Evolutionary conservation across 2,329 filamentous ascomycete genomes (phyloP).

Genomic region (Fusarium subtropicale): DNA sequence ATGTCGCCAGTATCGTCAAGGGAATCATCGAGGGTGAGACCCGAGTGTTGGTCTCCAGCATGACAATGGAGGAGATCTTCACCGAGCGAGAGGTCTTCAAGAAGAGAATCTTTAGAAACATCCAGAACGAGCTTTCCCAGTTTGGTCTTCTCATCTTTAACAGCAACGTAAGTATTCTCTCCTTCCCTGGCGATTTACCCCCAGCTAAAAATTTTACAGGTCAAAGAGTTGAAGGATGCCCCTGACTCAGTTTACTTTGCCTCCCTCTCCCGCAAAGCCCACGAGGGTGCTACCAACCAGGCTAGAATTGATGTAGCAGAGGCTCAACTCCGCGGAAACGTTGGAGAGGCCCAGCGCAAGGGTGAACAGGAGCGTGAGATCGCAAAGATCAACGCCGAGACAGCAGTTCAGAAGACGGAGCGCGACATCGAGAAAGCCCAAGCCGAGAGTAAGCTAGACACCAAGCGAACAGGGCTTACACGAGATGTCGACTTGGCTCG

Average conservation of each 20-base stretch:
- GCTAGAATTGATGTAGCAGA: constrained; percentile 75
- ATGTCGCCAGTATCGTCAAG: constrained; percentile 87
- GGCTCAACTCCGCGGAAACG: constrained; percentile 73
- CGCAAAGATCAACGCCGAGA: constrained; percentile 88
- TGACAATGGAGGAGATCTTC: constrained; percentile 96
- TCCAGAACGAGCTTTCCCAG: constrained; percentile 82
- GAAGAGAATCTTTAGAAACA: constrained; percentile 77
- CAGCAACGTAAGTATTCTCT: constrained; percentile 63
- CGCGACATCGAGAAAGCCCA: constrained; percentile 83
- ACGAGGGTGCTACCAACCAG: constrained; percentile 87
- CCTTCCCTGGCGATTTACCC: rapidly evolving
- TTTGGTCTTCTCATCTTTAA: constrained; percentile 81
- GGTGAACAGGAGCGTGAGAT: constrained; percentile 87
- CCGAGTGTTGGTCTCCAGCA: constrained; percentile 82
- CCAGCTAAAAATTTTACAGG: constrained; percentile 11
- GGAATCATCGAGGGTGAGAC: constrained; percentile 92
- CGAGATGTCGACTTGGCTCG: constrained; percentile 80
- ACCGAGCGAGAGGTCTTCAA: constrained; percentile 82
- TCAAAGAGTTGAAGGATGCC: constrained; percentile 88
- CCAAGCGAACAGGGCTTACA: constrained; percentile 76
- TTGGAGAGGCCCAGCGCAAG: constrained; percentile 81
- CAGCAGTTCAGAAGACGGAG: constrained; percentile 85
- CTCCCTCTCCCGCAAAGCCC: constrained; percentile 83
- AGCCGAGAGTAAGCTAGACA: constrained; percentile 81
- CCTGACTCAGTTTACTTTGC: constrained; percentile 86